A percentile compares a stretch with the other conserved stretches of the same genome.
These are phyloP conservation scores for Fusarium nematophilum DNA, from an alignment of 2,329 filamentous ascomycete genomes.

Conservation along the genomic window DNA sequence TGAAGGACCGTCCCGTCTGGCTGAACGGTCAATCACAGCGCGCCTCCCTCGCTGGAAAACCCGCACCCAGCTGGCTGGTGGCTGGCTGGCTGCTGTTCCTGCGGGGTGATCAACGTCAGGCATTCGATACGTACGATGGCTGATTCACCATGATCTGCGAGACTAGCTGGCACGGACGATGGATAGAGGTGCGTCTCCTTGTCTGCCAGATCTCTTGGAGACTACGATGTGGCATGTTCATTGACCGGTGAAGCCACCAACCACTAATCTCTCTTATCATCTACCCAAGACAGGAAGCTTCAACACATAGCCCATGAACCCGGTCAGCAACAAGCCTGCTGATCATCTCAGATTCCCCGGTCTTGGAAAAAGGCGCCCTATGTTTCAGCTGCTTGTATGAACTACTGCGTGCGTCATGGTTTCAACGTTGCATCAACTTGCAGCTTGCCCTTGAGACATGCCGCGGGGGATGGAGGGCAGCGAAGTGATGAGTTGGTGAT, in stretches of 20 bases:
- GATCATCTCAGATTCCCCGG: neutral
- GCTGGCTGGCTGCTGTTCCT: too few relatives aligned
- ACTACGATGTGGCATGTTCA: conserved; percentile 2
- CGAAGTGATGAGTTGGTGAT: conserved; percentile 14
- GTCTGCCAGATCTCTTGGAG: conserved; percentile 10
- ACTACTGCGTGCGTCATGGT: neutral
- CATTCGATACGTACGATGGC: conserved; percentile 10
- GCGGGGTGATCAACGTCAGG: conserved; percentile 18
- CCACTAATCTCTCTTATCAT: too few relatives aligned
- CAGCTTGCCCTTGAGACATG: conserved; percentile 30
- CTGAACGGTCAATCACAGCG: neutral
- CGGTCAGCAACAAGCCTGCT: neutral
- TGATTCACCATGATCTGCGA: conserved; percentile 31
- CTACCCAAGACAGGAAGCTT: neutral
- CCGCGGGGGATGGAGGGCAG: conserved; percentile 4
- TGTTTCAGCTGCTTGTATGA: conserved; percentile 7
- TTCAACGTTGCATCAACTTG: conserved; percentile 2
- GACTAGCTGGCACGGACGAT: conserved; percentile 26
- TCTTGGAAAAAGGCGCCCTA: neutral
- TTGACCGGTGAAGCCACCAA: too few relatives aligned
- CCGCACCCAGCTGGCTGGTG: neutral
- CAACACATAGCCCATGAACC: conserved; percentile 4
- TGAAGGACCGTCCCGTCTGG: conserved; percentile 16
- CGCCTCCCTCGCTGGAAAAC: neutral
- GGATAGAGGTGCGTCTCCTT: conserved; percentile 27